These are phyloP conservation scores for Arabidopsis arenosa DNA, from an alignment of 345 rosid species.

Conservation along the genomic window DNA sequence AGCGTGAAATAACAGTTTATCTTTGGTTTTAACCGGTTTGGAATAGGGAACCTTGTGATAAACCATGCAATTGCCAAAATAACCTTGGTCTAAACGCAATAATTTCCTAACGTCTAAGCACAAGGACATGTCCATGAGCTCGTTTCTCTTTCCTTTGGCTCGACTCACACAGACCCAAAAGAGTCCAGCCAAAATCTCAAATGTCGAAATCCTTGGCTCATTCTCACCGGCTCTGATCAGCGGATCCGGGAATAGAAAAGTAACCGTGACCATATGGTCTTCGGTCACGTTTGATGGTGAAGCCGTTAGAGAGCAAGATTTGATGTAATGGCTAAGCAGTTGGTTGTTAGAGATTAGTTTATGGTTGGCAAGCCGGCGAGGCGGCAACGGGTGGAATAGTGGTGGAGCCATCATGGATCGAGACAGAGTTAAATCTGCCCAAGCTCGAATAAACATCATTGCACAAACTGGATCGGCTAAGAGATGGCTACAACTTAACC, in stretches of 20 bases:
- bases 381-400: constrained; percentile 53
- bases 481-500: constrained; percentile 74
- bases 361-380: constrained; percentile 38
- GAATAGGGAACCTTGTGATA: constrained; percentile 47
- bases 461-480: constrained; percentile 67
- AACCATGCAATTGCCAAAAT: constrained; percentile 75
- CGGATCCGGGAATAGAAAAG: constrained; percentile 52
- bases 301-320: constrained; percentile 34
- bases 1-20: constrained; percentile 35
- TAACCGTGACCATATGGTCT: constrained; percentile 45
- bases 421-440: constrained; percentile 65
- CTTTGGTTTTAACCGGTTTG: constrained; percentile 18
- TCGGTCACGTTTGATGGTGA: not conserved
- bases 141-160: constrained; percentile 48
- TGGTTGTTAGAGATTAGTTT: constrained; percentile 34
- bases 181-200: constrained; percentile 62
- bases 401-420: constrained; percentile 55
- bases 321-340: constrained; percentile 53
- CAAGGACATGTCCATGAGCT: constrained; percentile 55
- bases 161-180: constrained; percentile 65
- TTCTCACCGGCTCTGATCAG: constrained; percentile 46
- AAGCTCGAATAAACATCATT: constrained; percentile 65
- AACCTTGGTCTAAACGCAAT: constrained; percentile 57
- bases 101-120: constrained; percentile 60
- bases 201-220: constrained; percentile 39